Evolutionary conservation across 2,329 filamentous ascomycete genomes (phyloP), one percentile per base, ranked within the genome.

Genomic region (Kalmusia sp.): DNA sequence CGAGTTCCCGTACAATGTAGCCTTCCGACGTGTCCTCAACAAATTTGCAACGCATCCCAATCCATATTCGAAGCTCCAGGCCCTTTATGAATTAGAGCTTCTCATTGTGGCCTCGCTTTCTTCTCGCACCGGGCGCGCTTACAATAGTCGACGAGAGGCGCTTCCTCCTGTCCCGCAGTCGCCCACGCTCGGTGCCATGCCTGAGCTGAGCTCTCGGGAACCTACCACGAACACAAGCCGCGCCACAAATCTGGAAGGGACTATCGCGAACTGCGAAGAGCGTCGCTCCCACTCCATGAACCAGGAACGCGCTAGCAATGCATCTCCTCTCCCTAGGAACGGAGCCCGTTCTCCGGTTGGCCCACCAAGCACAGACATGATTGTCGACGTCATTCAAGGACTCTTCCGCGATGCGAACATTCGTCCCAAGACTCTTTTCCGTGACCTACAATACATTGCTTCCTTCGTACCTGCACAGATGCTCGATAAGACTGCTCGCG

Each of bases 21-120:
- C 92, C 0, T 97, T 96, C 68, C 83, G 87, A 60, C 87, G 88
- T 11, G 80, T 98, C 1, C 80, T 98, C 27, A 87, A 86, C 58
- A 92, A 92, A 77, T 96, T 99, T 63, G 92, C 91, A 35, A 90
- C 93, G 3, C 91, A 96, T 61, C 90, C 91, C 0, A 96, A 95
- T 68, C 95, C 95, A 0, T 90, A 90, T 62, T 83, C 86, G 19
- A 99, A 99, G 74, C 82, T 99, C 11, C 88, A 89, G 59, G 89
- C 91, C 0, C 79, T 98, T 4, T 87, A 89, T 55, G 92, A 97
- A 70, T 81, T 99, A 4, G 88, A 96, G 67, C 86, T 89, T 35
- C 82, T 99, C 39, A 91, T 96, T 51, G 80, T 90, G 22, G 90
- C 90, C 1, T 93, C 89, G 0, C 76, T 93, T 11, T 85, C 83